Conservation (phyloP, 2,329 filamentous ascomycete species). For the Penicillium corylophilum region DNA sequence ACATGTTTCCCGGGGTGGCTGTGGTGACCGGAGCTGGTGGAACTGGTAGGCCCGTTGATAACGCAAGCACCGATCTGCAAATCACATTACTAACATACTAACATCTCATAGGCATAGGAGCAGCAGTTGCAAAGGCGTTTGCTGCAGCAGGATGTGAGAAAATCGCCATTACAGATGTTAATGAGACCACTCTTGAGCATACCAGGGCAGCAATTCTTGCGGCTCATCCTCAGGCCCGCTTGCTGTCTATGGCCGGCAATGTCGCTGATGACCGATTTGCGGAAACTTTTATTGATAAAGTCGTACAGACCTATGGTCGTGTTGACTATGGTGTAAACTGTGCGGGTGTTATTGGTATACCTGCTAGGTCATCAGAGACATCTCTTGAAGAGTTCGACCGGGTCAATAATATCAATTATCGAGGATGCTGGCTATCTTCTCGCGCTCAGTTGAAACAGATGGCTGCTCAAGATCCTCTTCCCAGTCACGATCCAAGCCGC, state of each 20-base stretch:
- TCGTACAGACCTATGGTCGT: conserved; percentile 37
- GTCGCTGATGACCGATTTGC: conserved; percentile 51
- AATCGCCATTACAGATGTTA: conserved; percentile 58
- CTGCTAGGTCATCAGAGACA: conserved; percentile 44
- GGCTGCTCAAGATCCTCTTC: conserved; percentile 46
- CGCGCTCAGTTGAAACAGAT: conserved; percentile 48
- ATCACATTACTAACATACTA: not conserved
- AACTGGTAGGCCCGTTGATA: conserved; percentile 36
- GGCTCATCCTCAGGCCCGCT: conserved; percentile 34
- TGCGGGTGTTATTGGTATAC: conserved; percentile 48
- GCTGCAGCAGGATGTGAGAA: conserved; percentile 50
- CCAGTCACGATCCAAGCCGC: conserved; percentile 36
- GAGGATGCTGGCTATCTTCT: conserved; percentile 51
- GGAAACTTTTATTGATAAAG: conserved; percentile 29
- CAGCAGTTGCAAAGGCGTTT: conserved; percentile 54
- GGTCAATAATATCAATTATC: conserved; percentile 58
- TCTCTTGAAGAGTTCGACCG: conserved; percentile 51
- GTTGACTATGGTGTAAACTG: conserved; percentile 60
- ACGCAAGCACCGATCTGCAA: not conserved
- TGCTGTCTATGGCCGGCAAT: conserved; percentile 45
- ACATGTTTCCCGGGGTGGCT: conserved; percentile 47
- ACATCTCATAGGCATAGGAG: conserved; percentile 52
- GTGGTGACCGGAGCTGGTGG: conserved; percentile 52
- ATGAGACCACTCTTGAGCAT: conserved; percentile 40
- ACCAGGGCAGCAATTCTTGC: conserved; percentile 25